Base-by-base conservation (phyloP, 163 green algal genomes). In the Chlamydomonas reinhardtii region DNA sequence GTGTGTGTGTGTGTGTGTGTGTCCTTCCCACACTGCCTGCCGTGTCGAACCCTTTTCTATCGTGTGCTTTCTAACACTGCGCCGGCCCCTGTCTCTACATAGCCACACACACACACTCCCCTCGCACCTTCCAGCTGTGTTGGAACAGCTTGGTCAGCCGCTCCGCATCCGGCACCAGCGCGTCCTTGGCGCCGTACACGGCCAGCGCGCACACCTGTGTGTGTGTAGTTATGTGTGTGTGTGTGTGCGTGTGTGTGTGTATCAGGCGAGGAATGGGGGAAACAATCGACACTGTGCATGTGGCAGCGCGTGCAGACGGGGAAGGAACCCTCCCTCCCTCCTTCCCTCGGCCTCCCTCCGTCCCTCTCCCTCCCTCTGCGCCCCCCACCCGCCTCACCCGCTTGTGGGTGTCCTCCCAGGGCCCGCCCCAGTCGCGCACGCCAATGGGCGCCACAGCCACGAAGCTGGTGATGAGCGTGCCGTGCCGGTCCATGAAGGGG, bases 381-480 rank as follows among this genome's bases (percentile, higher is more conserved):
- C 6, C 48, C 48, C 48, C 12, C 48, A 56, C 11, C 48, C 48
- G 11, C 48, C 72, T 1, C 43, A 84, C 77, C 54, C 56, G 34
- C 22, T 80, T 87, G 69, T 92, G 88, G 2, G 79, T 89, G 81
- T 89, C 76, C 79, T 91, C 81, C 73, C 78, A 90, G 3, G 86
- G 70, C 24, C 83, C 89, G 5, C 70, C 61, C 91, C 91, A 94
- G 27, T 87, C 61, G 25, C 54, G 69, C 1, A 93, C 83, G 9
- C 90, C 91, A 56, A 91, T 89, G 48, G 92, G 92, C 14, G 92
- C 90, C 59, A 94, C 66, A 0, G 90, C 85, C 35, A 94, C 85
- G 83, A 84, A 94, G 3, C 72, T 89, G 0, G 74, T 81, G 19
- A 94, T 66, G 69, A 91, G 84, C 1, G 37, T n/a, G 2, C 88